Evolutionary conservation across 345 rosid genomes (phyloP).

Genomic region (Syzygium jambos): DNA sequence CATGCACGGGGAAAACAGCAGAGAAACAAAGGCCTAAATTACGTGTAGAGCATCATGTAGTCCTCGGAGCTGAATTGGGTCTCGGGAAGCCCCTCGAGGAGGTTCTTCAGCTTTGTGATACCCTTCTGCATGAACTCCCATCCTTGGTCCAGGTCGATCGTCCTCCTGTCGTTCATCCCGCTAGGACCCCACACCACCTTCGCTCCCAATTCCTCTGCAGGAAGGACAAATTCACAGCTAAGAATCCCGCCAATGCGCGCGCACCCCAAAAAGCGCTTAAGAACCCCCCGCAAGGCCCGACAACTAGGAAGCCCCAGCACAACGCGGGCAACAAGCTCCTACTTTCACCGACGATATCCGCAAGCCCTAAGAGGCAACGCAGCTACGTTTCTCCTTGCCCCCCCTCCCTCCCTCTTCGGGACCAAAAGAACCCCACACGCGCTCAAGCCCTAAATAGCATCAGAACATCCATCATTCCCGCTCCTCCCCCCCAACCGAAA

Average conservation of each 20-base stretch:
- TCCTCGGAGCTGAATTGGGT: slow-evolving; percentile 46
- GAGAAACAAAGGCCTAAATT: neutral
- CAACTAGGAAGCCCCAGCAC: too few relatives aligned
- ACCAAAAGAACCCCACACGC: neutral
- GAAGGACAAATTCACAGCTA: neutral
- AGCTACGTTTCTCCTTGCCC: rapidly evolving
- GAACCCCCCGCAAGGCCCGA: too few relatives aligned
- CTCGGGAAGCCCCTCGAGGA: slow-evolving; percentile 48
- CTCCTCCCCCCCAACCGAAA: neutral
- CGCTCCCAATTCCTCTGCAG: neutral
- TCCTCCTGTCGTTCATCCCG: slow-evolving; percentile 25
- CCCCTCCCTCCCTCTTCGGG: neutral
- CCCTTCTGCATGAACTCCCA: slow-evolving; percentile 63
- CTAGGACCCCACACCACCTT: neutral
- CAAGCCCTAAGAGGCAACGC: neutral
- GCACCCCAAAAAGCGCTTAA: neutral
- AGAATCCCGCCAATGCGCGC: neutral
- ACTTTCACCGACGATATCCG: neutral
- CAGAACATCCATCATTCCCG: neutral
- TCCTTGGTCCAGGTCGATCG: slow-evolving; percentile 41
- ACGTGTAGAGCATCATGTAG: slow-evolving; percentile 67
- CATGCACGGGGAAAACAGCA: neutral
- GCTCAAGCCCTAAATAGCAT: neutral
- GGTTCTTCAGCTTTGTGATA: slow-evolving; percentile 43
- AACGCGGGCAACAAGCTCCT: neutral